These are phyloP conservation scores for Rasamsonia emersonii DNA, from an alignment of 2,329 filamentous ascomycete species.

Conservation along the genomic window DNA sequence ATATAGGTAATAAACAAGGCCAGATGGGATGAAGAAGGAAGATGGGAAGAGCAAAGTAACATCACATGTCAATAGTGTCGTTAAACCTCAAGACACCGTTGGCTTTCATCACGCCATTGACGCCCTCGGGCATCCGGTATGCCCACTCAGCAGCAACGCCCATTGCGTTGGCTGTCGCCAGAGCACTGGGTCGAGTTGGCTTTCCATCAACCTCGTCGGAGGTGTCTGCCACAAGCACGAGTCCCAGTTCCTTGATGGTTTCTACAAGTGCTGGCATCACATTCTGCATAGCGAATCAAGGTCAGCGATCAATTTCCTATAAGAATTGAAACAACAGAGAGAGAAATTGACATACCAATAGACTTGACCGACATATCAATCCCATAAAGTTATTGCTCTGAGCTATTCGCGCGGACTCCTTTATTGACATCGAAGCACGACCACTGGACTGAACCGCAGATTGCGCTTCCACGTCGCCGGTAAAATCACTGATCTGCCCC, in stretches of 20 bases:
- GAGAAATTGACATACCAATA: conserved; percentile 57
- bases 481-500: conserved; percentile 44
- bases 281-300: conserved; percentile 50
- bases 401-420: conserved; percentile 87
- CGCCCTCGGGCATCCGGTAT: conserved; percentile 61
- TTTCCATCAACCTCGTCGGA: conserved; percentile 46
- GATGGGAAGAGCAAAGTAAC: no score
- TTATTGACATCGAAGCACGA: conserved; percentile 72
- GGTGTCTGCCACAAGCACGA: conserved; percentile 85
- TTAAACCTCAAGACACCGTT: conserved; percentile 90
- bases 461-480: conserved; percentile 27
- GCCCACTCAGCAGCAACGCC: conserved; percentile 29
- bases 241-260: conserved; percentile 85
- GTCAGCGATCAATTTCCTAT: conserved; percentile 10
- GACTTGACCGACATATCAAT: conserved; percentile 75
- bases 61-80: conserved; percentile 73
- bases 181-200: conserved; percentile 14
- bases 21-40: conserved; percentile 4
- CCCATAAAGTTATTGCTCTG: conserved; percentile 99
- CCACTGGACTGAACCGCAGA: conserved; percentile 52
- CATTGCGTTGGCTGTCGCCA: conserved; percentile 17
- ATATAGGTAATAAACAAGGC: no score
- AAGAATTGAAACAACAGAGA: conserved; percentile 1
- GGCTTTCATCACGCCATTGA: conserved; percentile 77
- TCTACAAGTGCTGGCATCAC: conserved; percentile 88